Base-by-base conservation (phyloP, 2,329 filamentous ascomycete genomes). In the Trichoderma arundinaceum region DNA sequence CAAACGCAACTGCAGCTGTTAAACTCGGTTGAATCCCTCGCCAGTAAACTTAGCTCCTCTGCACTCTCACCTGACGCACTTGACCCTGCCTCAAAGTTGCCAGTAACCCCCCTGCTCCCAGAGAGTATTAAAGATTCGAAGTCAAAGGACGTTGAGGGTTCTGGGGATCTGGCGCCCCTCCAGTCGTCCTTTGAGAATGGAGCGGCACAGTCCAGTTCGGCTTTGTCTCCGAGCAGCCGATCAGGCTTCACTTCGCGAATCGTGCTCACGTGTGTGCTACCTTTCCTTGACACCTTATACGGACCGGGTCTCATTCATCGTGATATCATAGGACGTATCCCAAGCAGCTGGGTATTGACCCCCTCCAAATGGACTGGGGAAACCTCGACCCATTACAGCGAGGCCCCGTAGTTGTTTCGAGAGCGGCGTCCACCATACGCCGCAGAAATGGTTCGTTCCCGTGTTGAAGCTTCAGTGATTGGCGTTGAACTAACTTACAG, bases 341-440 rank as follows among this genome's bases (percentile, higher is more conserved):
- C 33, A 93, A 92, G 72, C 94, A 97, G 79, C 92, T 92, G 70
- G 94, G 94, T 68, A 94, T 98, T 77, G 92, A 96, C 70, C 94
- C 94, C n/a, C 81, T 97, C 59, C 87, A 88, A 22, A 88, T 98
- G 83, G 85, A 91, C 71, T 98, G 94, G 94, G 94, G 94, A 58
- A 87, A 92, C 64, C 80, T 85, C 63, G 91, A 96, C 75, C 88
- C 92, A 44, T 77, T 84, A 66, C 82, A 88, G 72, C 87, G 94
- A 77, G 95, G 94, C 1, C 94, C 94, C 4, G 91, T 98, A 57
- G 90, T 97, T 59, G 94, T 97, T 49, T 95, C 90, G 32, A 86
- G 92, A 72, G 85, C 87, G 67, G 81, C 88, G 35, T 88, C 87
- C 63, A 95, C 92, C 5, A 91, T 96, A 71, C 84, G 92, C 64